Base-by-base conservation (phyloP, 371 early-diverging fungal species). In the Blastocladiella emersonii region DNA sequence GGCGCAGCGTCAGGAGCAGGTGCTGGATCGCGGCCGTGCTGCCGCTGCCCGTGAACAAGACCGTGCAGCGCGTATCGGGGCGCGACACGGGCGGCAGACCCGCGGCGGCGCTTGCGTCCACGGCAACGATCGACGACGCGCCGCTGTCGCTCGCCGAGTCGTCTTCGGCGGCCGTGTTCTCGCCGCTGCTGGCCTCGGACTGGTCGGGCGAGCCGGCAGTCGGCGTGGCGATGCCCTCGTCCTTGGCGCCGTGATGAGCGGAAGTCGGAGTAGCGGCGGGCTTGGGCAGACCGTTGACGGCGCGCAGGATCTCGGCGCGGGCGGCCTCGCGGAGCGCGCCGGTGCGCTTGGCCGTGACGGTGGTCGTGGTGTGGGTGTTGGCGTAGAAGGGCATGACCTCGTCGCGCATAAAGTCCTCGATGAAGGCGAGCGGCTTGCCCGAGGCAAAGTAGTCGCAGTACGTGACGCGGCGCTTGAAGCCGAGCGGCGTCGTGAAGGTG, bases 371-470 rank as follows among this genome's bases (percentile, higher is more conserved):
- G 61, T 67, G 68, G 2, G 65, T 65, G 57, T 61, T 62, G 27
- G 56, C 64, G 35, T 67, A 67, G 51, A 19, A 43, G 13, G 68
- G 65, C 27, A 64, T 1, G 17, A 67, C 44, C 17, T 56, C 23
- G 3, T 23, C 45, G 17, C 32, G 61, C 27, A 67, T 49, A 1
- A 44, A 21, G 43, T 25, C 21, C 39, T 67, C 68, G 51, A 67
- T 36, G 49, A 53, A 57, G 32, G 19, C 21, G 34, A 67, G 61
- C 21, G 68, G 25, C 12, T 62, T 34, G 39, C 64, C 65, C 27
- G 61, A 60, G 27, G 64, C 63, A 55, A 56, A 56, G 57, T 36
- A 67, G 62, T 67, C 68, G 23, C 62, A 61, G 48, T 59, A 63
- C 34, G 57, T 35, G 17, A 57, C 21, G 19, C 64, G 61, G 19